phyloP scores from a whole-genome alignment of 345 rosid species.

The Hirschfeldia incana region DNA sequence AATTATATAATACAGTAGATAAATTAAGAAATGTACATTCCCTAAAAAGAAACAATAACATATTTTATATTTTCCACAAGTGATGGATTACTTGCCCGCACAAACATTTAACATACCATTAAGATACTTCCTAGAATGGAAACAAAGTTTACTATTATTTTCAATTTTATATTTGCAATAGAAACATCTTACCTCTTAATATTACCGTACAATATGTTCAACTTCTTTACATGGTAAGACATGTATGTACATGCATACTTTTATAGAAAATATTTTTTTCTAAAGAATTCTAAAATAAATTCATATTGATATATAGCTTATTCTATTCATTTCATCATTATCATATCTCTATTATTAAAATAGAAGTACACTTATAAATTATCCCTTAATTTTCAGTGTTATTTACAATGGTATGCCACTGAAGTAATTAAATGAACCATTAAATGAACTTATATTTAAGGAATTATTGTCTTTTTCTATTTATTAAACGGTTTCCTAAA shows the following conservation, averaged over 20 bases:
- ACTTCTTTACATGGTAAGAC: constrained; percentile 12
- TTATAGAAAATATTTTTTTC: not conserved
- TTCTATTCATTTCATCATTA: constrained; percentile 6
- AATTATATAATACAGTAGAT: too few relatives aligned
- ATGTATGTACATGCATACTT: not conserved
- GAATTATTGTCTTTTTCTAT: too few relatives aligned
- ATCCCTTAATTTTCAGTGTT: too few relatives aligned
- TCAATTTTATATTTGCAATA: not conserved
- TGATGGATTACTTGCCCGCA: constrained; percentile 4
- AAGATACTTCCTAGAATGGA: not conserved
- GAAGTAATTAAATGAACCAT: too few relatives aligned
- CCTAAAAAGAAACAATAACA: too few relatives aligned
- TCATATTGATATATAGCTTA: constrained; percentile 1
- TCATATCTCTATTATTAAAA: too few relatives aligned
- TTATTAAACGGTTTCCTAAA: too few relatives aligned
- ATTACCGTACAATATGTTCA: constrained; percentile 8
- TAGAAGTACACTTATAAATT: too few relatives aligned
- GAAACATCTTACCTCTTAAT: not conserved
- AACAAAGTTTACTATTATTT: not conserved
- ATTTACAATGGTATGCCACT: too few relatives aligned
- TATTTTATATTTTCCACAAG: not conserved
- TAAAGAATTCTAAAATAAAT: not conserved
- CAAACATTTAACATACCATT: constrained; percentile 8
- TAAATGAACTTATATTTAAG: too few relatives aligned
- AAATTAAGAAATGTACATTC: too few relatives aligned